phyloP scores from a whole-genome alignment of 331 rosid genomes.

The Malus hybrid region DNA sequence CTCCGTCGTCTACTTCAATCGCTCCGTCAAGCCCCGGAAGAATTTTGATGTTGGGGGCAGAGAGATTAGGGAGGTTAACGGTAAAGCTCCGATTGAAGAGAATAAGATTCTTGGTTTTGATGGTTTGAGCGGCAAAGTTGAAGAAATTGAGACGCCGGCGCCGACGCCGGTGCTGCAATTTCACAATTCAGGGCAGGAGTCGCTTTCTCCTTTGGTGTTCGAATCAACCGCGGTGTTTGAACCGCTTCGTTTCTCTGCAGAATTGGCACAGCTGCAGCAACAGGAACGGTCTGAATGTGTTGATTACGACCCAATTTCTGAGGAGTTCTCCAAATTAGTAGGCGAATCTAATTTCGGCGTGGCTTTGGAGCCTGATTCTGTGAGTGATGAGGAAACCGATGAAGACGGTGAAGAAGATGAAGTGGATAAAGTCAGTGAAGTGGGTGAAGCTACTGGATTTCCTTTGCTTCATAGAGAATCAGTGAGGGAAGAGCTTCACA shows the following conservation, averaged over 20 bases:
- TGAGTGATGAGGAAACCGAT: constrained; percentile 18
- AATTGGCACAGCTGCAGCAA: constrained; percentile 36
- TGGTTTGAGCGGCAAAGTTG: constrained; percentile 30
- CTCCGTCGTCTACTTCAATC: constrained; percentile 44
- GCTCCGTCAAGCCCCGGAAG: constrained; percentile 31
- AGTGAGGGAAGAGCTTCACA: constrained; percentile 67
- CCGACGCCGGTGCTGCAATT: constrained; percentile 35
- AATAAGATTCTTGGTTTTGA: constrained; percentile 38
- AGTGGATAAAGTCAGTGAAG: constrained; percentile 24
- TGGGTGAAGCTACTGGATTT: constrained; percentile 23
- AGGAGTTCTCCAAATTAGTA: constrained; percentile 27
- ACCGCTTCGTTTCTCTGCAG: constrained; percentile 39
- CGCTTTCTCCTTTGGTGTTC: constrained; percentile 33
- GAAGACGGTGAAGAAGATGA: constrained; percentile 29
- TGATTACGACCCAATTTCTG: constrained; percentile 38
- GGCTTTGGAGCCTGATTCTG: constrained; percentile 17
- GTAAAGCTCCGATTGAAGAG: background rate
- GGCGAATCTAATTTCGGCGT: constrained; percentile 18
- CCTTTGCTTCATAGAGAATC: constrained; percentile 36
- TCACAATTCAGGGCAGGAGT: constrained; percentile 32
- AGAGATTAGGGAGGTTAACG: constrained; percentile 26
- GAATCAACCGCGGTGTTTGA: constrained; percentile 36
- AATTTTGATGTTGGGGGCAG: background rate
- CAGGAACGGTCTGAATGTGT: background rate
- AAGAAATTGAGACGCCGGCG: constrained; percentile 34